Conservation (phyloP, 2,329 filamentous ascomycete genomes). For the Nothophaeocryptopus gaeumannii region DNA sequence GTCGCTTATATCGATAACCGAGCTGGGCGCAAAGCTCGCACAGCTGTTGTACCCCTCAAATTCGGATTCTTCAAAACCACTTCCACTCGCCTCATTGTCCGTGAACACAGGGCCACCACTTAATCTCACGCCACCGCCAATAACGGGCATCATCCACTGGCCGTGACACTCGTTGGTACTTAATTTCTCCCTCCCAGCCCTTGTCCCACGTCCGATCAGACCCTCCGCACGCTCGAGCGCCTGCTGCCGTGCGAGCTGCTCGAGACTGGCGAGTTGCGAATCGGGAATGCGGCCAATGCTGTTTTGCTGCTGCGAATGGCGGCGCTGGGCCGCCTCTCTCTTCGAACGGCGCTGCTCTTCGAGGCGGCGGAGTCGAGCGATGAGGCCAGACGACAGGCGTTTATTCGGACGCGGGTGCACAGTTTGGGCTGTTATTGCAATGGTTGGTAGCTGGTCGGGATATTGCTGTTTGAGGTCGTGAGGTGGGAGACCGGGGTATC, state of each 20-base stretch:
- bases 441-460: too few species aligned
- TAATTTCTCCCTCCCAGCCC: too few species aligned
- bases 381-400: conserved; percentile 41
- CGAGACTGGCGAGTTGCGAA: conserved; percentile 66
- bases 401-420: conserved; percentile 28
- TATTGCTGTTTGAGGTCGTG: too few species aligned
- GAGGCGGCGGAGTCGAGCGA: conserved; percentile 45
- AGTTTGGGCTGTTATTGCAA: too few species aligned
- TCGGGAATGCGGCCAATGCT: conserved; percentile 67
- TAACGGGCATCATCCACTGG: conserved; percentile 56
- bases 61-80: conserved; percentile 8
- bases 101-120: conserved; percentile 33
- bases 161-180: too few species aligned
- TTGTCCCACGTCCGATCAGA: conserved; percentile 63
- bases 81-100: conserved; percentile 35
- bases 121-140: conserved; percentile 33
- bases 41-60: conserved; percentile 5
- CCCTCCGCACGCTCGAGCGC: conserved; percentile 51
- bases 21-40: conserved; percentile 20
- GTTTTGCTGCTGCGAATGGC: conserved; percentile 33
- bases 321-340: conserved; percentile 15
- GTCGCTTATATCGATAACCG: conserved; percentile 53
- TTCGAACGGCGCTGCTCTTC: conserved; percentile 40
- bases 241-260: conserved; percentile 58
- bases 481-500: too few species aligned